phyloP scores from a whole-genome alignment of 768 basidiomycete species.

The Macrolepiota fuliginosa region DNA sequence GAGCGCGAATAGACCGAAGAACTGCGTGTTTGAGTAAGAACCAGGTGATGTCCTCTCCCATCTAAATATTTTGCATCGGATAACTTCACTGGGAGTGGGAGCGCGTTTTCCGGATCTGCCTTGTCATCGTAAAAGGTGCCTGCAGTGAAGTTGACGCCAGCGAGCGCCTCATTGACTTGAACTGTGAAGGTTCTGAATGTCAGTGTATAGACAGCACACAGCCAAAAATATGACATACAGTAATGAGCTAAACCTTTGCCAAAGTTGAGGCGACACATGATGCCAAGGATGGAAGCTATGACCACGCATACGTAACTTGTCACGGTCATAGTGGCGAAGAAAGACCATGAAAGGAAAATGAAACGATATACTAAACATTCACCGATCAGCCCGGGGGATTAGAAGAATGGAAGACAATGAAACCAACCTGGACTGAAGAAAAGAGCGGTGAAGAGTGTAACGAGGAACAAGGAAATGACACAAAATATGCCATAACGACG shows the following conservation, averaged over 20 bases:
- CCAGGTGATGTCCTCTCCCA: not conserved
- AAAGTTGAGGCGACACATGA: constrained; percentile 52
- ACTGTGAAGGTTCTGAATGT: not conserved
- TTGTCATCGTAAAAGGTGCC: constrained; percentile 10
- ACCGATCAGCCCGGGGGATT: not conserved
- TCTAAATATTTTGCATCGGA: not conserved
- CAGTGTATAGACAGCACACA: not conserved
- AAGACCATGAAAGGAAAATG: constrained; percentile 41
- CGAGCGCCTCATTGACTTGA: not conserved
- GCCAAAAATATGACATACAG: constrained; percentile 24
- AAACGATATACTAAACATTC: constrained; percentile 36
- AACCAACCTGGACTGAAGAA: constrained; percentile 41
- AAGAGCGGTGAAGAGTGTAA: constrained; percentile 37
- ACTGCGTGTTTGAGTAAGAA: not conserved
- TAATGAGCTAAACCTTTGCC: constrained; percentile 54
- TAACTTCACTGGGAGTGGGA: not conserved
- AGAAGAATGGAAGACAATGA: not conserved
- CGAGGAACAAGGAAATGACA: constrained; percentile 33
- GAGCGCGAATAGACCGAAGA: constrained; percentile 2
- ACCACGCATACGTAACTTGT: constrained; percentile 41
- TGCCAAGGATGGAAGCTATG: constrained; percentile 37
- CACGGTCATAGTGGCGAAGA: constrained; percentile 46
- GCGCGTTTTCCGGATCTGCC: not conserved
- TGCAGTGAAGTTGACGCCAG: constrained; percentile 5
- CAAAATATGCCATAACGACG: constrained; percentile 37